Conservation (phyloP, 495 filamentous ascomycete genomes). For the Penicillium paxilli region DNA sequence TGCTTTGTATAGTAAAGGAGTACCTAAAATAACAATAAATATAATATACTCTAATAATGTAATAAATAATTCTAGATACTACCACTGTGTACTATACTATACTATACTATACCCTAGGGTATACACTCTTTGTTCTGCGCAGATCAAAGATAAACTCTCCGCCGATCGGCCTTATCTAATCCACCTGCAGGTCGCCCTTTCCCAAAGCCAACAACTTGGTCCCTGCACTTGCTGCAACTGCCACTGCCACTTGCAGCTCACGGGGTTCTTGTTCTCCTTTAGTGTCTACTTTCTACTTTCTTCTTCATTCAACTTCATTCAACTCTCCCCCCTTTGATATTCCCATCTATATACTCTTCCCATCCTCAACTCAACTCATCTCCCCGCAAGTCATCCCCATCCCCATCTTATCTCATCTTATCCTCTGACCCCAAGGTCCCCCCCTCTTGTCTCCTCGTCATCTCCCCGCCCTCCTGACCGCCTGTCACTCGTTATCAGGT, state of each 20-base stretch:
- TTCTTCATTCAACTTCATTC: not conserved
- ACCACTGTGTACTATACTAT: not conserved
- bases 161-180: not conserved
- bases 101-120: not conserved
- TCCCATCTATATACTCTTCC: too few species aligned
- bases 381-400: not conserved
- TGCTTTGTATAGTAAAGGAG: too few species aligned
- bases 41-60: not conserved
- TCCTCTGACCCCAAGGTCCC: conserved; percentile 1
- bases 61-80: not conserved
- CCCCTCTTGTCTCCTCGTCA: not conserved
- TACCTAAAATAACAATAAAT: too few species aligned
- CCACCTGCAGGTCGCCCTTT: not conserved
- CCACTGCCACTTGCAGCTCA: too few species aligned
- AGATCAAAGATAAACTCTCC: not conserved
- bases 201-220: too few species aligned
- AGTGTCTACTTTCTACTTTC: not conserved
- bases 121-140: not conserved
- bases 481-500: conserved; percentile 41
- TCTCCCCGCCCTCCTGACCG: conserved; percentile 37
- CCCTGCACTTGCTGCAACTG: not conserved
- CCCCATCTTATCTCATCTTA: not conserved
- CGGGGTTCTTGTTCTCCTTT: not conserved
- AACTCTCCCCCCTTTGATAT: not conserved
- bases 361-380: not conserved